Base-by-base conservation (phyloP, 257 asterid genomes). In the Haberlea rhodopensis region DNA sequence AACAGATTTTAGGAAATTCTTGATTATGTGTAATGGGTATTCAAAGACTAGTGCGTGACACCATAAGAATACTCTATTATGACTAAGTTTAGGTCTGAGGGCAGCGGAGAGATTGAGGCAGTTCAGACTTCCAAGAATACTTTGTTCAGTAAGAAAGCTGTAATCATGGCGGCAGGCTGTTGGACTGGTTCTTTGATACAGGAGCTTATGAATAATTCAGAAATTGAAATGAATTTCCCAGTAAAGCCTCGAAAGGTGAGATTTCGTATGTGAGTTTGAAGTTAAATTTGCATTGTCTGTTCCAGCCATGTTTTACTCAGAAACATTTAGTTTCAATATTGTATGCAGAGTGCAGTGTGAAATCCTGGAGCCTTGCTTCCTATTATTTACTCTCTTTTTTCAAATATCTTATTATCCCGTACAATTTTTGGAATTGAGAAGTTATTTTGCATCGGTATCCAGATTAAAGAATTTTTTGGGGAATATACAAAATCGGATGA, bases 191-290 rank as follows among this genome's bases (percentile, higher is more conserved):
- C 94, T 37, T 73, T 92, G 81, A 79, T 89, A 81, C 79, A 79
- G 22, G 79, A 81, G 40, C 68, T 92, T 58, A 52, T 80, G 28
- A 72, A 73, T 68, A 75, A 78, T 71, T 80, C 85, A 58, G 82
- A 76, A 54, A 70, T 78, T 60, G 71, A 82, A 43, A 53, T 87
- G 57, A 79, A 87, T 80, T 65, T 92, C 73, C 99, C 99, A 10
- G 80, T 92, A 63, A 82, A 78, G 78, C 99, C 99, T 82, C 87
- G 97, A 74, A 92, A 92, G 96, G 98, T 91, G 56, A 76, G 76
- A 46, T 57, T 29, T 25, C 57, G 64, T 52, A 45, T n/a, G 26
- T 66, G 66, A 57, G 51, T 58, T 29, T 26, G 57, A 58, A 55
- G n/a, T 29, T 69, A 70, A 29, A 29, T 31, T 40, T 57, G 34